Evolutionary conservation across 257 asterid species (phyloP).

Genomic region (Apocynum venetum): DNA sequence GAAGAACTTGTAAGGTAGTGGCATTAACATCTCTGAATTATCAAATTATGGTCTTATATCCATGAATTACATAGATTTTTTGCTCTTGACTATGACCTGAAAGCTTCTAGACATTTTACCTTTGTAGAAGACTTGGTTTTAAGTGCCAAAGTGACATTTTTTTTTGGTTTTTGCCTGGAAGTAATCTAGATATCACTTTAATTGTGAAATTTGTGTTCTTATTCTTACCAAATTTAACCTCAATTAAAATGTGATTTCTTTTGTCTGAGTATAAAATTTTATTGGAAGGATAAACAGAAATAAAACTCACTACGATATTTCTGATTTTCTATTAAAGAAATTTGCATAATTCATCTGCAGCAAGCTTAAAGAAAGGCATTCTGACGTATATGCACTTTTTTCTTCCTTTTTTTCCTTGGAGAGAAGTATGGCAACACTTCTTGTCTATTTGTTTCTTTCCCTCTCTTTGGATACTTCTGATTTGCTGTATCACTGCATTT

Average conservation of each 20-base stretch:
- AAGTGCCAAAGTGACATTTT: neutral
- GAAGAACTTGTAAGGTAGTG: neutral
- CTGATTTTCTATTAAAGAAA: neutral
- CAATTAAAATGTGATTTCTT: neutral
- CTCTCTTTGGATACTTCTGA: neutral
- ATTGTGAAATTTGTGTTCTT: neutral
- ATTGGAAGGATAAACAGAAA: neutral
- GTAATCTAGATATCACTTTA: neutral
- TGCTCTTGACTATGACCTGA: conserved; percentile 8
- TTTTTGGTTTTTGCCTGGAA: neutral
- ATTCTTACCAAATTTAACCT: neutral
- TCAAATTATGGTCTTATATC: conserved; percentile 1
- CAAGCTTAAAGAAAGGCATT: neutral
- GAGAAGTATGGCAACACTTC: neutral
- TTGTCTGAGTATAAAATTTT: neutral
- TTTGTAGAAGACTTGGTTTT: neutral
- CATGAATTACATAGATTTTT: conserved; percentile 5
- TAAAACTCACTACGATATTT: neutral
- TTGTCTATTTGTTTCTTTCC: neutral
- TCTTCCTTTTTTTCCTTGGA: neutral
- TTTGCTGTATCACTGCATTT: neutral
- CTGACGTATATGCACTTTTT: neutral
- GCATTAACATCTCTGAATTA: neutral
- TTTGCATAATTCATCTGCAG: neutral
- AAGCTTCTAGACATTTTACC: neutral